Percentiles rank a stretch among this genome's conserved stretches.
Conservation (phyloP, 2,329 filamentous ascomycete genomes). For the Ampelomyces quisqualis region DNA sequence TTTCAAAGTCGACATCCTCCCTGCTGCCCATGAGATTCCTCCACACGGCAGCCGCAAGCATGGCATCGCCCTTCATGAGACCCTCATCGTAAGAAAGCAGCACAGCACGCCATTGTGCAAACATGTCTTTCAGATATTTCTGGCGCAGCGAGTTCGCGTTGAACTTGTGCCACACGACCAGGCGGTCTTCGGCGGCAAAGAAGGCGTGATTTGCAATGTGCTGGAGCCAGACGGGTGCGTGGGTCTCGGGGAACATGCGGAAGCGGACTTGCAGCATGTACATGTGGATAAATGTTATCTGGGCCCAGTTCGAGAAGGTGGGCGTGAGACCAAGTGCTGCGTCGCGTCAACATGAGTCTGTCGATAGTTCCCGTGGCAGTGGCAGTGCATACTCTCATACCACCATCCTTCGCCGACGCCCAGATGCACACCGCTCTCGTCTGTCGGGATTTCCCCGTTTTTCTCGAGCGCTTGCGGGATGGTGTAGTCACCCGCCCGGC, state of each 20-base stretch:
- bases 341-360: conserved; percentile 13
- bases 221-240: conserved; percentile 76
- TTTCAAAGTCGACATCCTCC: conserved; percentile 61
- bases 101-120: conserved; percentile 87
- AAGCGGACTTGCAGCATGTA: conserved; percentile 84
- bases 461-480: conserved; percentile 69
- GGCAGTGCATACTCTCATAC: conserved; percentile 67
- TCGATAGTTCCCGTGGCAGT: background rate
- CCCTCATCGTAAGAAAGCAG: conserved; percentile 84
- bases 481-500: conserved; percentile 70
- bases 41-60: conserved; percentile 83
- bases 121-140: conserved; percentile 78
- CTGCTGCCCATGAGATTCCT: conserved; percentile 84
- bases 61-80: conserved; percentile 71
- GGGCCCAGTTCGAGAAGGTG: conserved; percentile 94
- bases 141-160: conserved; percentile 57
- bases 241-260: conserved; percentile 70
- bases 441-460: conserved; percentile 66
- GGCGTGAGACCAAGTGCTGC: conserved; percentile 75
- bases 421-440: conserved; percentile 77
- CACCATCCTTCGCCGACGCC: conserved; percentile 74
- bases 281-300: conserved; percentile 95
- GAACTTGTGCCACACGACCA: conserved; percentile 76
- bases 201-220: conserved; percentile 96
- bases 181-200: conserved; percentile 80